Evolutionary conservation across 306 rosid species (phyloP).

Genomic region (Crotalaria pallida): DNA sequence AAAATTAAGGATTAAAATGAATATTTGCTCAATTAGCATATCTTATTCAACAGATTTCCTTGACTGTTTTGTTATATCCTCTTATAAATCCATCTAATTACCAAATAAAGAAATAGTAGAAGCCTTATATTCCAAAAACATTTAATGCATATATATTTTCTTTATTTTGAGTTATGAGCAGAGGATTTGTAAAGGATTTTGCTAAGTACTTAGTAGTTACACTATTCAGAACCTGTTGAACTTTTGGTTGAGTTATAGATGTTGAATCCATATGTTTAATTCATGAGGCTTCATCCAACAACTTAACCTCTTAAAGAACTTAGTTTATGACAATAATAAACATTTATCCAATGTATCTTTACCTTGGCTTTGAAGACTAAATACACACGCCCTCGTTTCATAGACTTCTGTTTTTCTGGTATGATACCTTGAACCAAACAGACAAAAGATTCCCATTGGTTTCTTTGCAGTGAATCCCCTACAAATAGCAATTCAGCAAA

Average conservation of each 20-base stretch:
- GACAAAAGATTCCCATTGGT: slow-evolving; percentile 95
- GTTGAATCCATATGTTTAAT: slow-evolving; percentile 13
- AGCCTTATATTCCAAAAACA: too few species aligned
- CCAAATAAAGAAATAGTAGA: too few species aligned
- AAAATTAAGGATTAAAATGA: too few species aligned
- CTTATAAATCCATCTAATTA: too few species aligned
- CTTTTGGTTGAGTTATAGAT: not conserved
- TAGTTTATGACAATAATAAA: not conserved
- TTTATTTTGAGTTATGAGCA: too few species aligned
- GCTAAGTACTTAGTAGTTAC: not conserved
- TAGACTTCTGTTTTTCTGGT: slow-evolving; percentile 62
- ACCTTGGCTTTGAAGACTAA: slow-evolving; percentile 84
- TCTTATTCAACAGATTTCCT: not conserved
- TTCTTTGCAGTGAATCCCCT: slow-evolving; percentile 91
- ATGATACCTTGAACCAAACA: slow-evolving; percentile 76
- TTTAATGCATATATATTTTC: too few species aligned
- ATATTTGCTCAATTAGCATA: too few species aligned
- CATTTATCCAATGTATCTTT: not conserved
- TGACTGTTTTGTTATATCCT: not conserved
- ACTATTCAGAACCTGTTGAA: not conserved
- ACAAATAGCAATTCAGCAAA: slow-evolving; percentile 41
- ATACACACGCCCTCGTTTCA: slow-evolving; percentile 45
- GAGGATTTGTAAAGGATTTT: too few species aligned
- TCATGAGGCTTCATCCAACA: slow-evolving; percentile 29
- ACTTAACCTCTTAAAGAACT: slow-evolving; percentile 25